Percentiles rank a stretch among this genome's conserved stretches.
Evolutionary conservation across 495 filamentous ascomycete species (phyloP).

Genomic region (Trichoderma orchidacearum): DNA sequence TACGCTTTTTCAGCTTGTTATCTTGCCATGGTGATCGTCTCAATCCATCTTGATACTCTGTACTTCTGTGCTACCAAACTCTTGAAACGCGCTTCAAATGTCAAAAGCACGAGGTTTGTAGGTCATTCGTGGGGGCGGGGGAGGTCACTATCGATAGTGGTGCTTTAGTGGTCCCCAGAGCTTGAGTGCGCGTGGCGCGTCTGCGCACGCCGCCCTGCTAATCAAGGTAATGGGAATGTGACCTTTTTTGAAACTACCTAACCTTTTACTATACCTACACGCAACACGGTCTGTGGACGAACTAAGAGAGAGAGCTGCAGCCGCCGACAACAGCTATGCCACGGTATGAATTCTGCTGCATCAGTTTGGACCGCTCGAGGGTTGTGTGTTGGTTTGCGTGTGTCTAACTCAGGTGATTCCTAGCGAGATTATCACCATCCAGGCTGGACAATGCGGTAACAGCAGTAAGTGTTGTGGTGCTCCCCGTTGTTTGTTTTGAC

Average conservation of each 20-base stretch:
- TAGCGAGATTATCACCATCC: slow-evolving; percentile 98
- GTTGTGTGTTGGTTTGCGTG: no score
- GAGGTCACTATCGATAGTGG: background rate
- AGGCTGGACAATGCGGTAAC: slow-evolving; percentile 98
- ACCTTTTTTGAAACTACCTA: background rate
- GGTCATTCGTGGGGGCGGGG: background rate
- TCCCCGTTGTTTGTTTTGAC: background rate
- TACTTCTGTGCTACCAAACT: no score
- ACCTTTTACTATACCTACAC: background rate
- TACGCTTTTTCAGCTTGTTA: no score
- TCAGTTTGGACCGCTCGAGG: no score
- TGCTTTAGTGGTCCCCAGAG: background rate
- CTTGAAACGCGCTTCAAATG: no score
- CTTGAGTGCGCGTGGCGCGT: background rate
- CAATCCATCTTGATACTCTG: no score
- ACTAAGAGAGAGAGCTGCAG: background rate
- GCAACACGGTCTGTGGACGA: no score
- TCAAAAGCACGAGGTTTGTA: no score
- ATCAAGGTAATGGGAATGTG: no score
- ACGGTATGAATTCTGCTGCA: background rate
- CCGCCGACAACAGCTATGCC: background rate
- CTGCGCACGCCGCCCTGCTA: background rate
- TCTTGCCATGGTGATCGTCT: no score
- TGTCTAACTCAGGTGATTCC: slow-evolving; percentile 4
- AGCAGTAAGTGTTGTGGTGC: slow-evolving; percentile 54